These are phyloP conservation scores for Tolypocladium endophyticum DNA, from an alignment of 2,329 filamentous ascomycete genomes.

Conservation along the genomic window DNA sequence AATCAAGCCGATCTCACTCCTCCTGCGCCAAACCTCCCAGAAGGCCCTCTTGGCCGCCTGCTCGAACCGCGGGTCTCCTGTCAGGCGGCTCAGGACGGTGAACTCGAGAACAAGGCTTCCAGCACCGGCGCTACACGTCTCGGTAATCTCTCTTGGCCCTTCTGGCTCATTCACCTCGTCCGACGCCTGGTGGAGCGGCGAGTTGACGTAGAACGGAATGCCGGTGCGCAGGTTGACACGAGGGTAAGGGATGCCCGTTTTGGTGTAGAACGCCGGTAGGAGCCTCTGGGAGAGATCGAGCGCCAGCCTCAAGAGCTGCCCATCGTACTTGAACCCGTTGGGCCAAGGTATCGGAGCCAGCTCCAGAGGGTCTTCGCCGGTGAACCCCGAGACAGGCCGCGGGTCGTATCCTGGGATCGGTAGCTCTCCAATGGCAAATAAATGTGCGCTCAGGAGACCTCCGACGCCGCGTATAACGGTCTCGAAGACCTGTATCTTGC, in stretches of 20 bases:
- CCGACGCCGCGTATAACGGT: conserved; percentile 91
- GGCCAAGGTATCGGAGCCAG: conserved; percentile 56
- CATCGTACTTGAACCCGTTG: conserved; percentile 73
- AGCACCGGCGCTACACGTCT: conserved; percentile 95
- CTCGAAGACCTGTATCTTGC: conserved; percentile 98
- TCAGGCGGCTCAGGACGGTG: conserved; percentile 77
- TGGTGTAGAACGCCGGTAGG: conserved; percentile 83
- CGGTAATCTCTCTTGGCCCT: conserved; percentile 62
- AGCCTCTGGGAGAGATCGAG: conserved; percentile 75
- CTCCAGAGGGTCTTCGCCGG: conserved; percentile 31
- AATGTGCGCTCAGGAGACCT: conserved; percentile 80
- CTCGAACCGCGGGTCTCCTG: conserved; percentile 81
- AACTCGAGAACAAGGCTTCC: conserved; percentile 92
- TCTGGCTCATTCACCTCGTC: conserved; percentile 19
- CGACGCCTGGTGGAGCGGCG: conserved; percentile 57
- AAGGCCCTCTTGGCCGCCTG: conserved; percentile 84
- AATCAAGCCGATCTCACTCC: conserved; percentile 77
- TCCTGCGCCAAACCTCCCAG: conserved; percentile 88
- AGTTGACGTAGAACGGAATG: conserved; percentile 86
- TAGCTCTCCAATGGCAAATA: conserved; percentile 84
- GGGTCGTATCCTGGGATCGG: conserved; percentile 74
- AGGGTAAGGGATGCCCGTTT: conserved; percentile 87
- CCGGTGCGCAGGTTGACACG: conserved; percentile 85
- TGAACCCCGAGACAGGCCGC: conserved; percentile 11
- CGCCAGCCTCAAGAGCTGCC: conserved; percentile 82